Evolutionary conservation across 2,329 filamentous ascomycete genomes (phyloP).

Genomic region (Diplodia seriata): DNA sequence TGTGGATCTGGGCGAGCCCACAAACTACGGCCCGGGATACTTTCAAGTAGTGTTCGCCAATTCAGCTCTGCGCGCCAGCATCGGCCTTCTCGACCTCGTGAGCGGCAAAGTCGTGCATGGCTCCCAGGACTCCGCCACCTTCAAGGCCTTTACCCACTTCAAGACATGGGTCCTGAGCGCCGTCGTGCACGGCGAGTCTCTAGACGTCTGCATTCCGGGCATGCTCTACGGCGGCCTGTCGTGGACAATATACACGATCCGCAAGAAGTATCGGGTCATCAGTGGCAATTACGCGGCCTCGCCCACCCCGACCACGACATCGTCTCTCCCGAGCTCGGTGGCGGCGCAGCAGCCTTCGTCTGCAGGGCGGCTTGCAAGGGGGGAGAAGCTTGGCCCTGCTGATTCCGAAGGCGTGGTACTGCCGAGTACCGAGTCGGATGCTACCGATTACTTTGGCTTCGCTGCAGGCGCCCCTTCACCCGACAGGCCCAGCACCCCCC

Average conservation of each 20-base stretch:
- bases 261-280: slow-evolving; percentile 72
- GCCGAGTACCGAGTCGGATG: slow-evolving; percentile 38
- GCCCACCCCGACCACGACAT: background rate
- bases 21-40: slow-evolving; percentile 61
- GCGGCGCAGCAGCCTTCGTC: slow-evolving; percentile 24
- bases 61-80: slow-evolving; percentile 65
- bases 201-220: slow-evolving; percentile 57
- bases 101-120: slow-evolving; percentile 55
- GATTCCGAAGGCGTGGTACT: slow-evolving; percentile 16
- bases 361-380: slow-evolving; percentile 17
- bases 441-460: slow-evolving; percentile 53
- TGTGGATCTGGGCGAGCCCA: slow-evolving; percentile 68
- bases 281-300: slow-evolving; percentile 55
- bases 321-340: slow-evolving; percentile 18
- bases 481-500: slow-evolving; percentile 14
- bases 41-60: slow-evolving; percentile 74
- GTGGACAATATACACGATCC: slow-evolving; percentile 75
- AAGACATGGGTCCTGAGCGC: slow-evolving; percentile 71
- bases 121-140: slow-evolving; percentile 36
- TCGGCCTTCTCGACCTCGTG: slow-evolving; percentile 64
- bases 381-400: background rate
- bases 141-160: slow-evolving; percentile 57
- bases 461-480: slow-evolving; percentile 34
- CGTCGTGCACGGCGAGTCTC: slow-evolving; percentile 59
- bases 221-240: slow-evolving; percentile 68